Evolutionary conservation across 1,284 basidiomycete genomes (phyloP), one percentile per base, ranked within the genome.

Genomic region (Pseudozyma thailandica): DNA sequence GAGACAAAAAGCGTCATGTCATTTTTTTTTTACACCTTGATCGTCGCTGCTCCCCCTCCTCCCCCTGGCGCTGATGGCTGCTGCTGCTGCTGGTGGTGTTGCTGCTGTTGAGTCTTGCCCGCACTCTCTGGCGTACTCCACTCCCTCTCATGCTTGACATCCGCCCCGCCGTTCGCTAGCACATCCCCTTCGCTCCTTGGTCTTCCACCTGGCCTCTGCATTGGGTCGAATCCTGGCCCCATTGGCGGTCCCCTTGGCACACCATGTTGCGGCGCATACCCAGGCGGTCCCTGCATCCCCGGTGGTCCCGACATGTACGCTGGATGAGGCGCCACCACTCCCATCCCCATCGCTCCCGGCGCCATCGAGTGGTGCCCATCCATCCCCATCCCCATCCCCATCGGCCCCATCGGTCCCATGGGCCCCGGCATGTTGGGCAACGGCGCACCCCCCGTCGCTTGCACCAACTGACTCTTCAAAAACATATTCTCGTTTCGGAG

Each of bases 401-500:
- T 31, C 0, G 45, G 54, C 15, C 51, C 50, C 23, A 57, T 61
- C n/a, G 56, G 65, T 12, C 31, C 46, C 26, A 35, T 35, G 33
- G 54, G 57, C 3, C 44, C 64, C 57, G 52, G 55, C 58, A 68
- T 59, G 20, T 41, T 16, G 7, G 58, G 58, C 25, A 63, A 38
- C 7, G 65, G 59, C 13, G 54, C 56, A 12, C 65, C 71, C 6
- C 64, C 65, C 6, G 72, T 69, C 16, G 75, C 63, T 31, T 78
- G 76, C 43, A 75, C 69, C 26, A 81, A 55, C 41, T 80, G 77
- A 8, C 70, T 72, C 56, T 80, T 80, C 58, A 82, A 68, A 33
- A 77, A 80, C 60, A 79, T 66, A 50, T 87, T 84, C 77, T 88
- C 87, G 64, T 87, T 86, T 48, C 85, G 84, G 37, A 88, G 77